Conservation (phyloP, 176 grass and related monocot genomes). For the Guadua angustifolia region DNA sequence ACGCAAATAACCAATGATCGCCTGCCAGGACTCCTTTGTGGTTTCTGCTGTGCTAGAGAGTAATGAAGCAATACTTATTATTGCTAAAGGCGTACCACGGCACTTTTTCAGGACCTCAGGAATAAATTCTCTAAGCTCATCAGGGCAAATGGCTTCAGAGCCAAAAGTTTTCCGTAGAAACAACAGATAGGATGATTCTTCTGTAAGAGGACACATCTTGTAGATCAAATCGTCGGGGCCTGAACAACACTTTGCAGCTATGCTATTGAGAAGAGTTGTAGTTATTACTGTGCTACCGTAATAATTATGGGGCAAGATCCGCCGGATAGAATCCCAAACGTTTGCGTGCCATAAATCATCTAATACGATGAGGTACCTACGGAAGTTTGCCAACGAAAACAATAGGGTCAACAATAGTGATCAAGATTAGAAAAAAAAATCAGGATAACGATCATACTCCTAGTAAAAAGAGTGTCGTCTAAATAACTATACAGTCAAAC, state of each 20-base stretch:
- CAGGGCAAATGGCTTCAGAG: neutral
- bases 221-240: neutral
- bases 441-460: no score
- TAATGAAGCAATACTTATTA: constrained; percentile 21
- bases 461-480: no score
- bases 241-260: constrained; percentile 5
- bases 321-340: neutral
- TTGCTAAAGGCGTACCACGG: constrained; percentile 6
- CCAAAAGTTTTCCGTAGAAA: neutral
- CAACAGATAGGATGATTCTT: no score
- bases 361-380: constrained; percentile 18
- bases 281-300: constrained; percentile 26
- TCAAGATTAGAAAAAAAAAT: no score
- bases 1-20: neutral
- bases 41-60: neutral
- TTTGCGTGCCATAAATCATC: constrained; percentile 29
- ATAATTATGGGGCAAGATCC: neutral
- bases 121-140: neutral
- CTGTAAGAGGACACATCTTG: neutral
- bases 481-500: no score
- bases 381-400: neutral
- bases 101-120: neutral
- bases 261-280: neutral
- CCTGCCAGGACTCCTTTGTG: neutral
- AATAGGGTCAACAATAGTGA: no score